A percentile compares a stretch with the other conserved stretches of the same genome.
Evolutionary conservation across 2,329 filamentous ascomycete species (phyloP).

Genomic region (Bimuria novae-zelandiae): DNA sequence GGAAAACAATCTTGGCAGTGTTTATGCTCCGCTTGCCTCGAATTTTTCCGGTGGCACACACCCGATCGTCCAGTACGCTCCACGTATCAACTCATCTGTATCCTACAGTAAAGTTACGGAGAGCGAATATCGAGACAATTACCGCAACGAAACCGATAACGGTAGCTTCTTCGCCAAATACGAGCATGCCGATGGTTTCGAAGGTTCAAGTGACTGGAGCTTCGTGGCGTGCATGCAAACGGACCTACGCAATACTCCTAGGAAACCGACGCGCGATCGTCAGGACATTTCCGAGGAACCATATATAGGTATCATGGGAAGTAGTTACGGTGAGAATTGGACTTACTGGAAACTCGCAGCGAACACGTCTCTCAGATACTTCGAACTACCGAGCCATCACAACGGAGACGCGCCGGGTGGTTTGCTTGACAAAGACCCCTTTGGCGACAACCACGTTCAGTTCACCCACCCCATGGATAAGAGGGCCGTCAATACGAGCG

Average conservation of each 20-base stretch:
- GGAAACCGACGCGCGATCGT: slow-evolving; percentile 17
- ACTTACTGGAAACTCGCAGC: slow-evolving; percentile 7
- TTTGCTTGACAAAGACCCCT: slow-evolving; percentile 15
- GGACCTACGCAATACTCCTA: slow-evolving; percentile 8
- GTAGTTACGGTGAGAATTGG: not conserved
- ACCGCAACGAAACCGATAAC: slow-evolving; percentile 16
- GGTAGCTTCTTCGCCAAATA: slow-evolving; percentile 16
- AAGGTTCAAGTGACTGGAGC: not conserved
- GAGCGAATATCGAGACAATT: slow-evolving; percentile 7
- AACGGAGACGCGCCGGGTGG: slow-evolving; percentile 13
- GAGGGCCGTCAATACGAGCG: not conserved
- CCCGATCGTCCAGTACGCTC: slow-evolving; percentile 10
- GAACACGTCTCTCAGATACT: slow-evolving; percentile 15
- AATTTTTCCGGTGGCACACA: slow-evolving; percentile 6
- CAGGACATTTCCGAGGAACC: slow-evolving; percentile 15
- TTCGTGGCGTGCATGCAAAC: slow-evolving; percentile 14
- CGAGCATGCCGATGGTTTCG: not conserved
- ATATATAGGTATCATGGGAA: slow-evolving; percentile 7
- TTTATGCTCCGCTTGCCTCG: not conserved
- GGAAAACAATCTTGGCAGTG: not conserved
- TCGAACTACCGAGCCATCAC: slow-evolving; percentile 12
- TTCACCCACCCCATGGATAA: not conserved
- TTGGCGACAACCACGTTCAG: not conserved
- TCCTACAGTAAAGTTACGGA: slow-evolving; percentile 1
- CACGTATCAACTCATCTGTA: slow-evolving; percentile 13